Percentiles rank a stretch among this genome's conserved stretches.
phyloP scores from a whole-genome alignment of 179 eudicot genomes.

The Corrigiola litoralis region DNA sequence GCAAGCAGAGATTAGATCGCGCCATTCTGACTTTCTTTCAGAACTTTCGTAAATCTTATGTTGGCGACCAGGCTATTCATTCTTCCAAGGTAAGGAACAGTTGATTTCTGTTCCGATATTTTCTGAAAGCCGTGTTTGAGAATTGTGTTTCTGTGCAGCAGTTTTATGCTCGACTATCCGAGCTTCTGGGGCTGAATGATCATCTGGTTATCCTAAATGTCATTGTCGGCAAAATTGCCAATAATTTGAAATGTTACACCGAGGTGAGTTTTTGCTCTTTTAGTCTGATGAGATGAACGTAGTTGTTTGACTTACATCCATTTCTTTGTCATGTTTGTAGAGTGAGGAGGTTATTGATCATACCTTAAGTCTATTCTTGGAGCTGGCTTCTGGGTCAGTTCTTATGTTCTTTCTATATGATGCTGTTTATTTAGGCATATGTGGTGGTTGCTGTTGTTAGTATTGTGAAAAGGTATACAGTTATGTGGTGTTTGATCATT shows the following conservation, averaged over 20 bases:
- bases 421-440: not conserved
- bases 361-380: conserved; percentile 78
- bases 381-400: conserved; percentile 94
- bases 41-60: conserved; percentile 81
- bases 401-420: not conserved
- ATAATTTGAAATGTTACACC: conserved; percentile 81
- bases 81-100: conserved; percentile 71
- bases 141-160: conserved; percentile 55
- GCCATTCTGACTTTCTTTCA: conserved; percentile 83
- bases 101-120: not conserved
- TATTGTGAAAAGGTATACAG: not conserved
- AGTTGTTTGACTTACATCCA: conserved; percentile 11
- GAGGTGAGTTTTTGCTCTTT: conserved; percentile 43
- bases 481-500: not conserved
- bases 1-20: conserved; percentile 95
- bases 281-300: not conserved
- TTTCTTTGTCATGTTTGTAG: conserved; percentile 36
- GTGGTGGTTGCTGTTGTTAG: not conserved
- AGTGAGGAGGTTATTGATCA: conserved; percentile 89
- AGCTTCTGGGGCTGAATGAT: conserved; percentile 90
- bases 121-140: conserved; percentile 15
- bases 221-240: conserved; percentile 85
- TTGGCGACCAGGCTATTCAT: conserved; percentile 95
- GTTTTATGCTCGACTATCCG: conserved; percentile 86
- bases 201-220: conserved; percentile 78